Base-by-base conservation (phyloP, 2,329 filamentous ascomycete species). In the Trichoderma sp. region DNA sequence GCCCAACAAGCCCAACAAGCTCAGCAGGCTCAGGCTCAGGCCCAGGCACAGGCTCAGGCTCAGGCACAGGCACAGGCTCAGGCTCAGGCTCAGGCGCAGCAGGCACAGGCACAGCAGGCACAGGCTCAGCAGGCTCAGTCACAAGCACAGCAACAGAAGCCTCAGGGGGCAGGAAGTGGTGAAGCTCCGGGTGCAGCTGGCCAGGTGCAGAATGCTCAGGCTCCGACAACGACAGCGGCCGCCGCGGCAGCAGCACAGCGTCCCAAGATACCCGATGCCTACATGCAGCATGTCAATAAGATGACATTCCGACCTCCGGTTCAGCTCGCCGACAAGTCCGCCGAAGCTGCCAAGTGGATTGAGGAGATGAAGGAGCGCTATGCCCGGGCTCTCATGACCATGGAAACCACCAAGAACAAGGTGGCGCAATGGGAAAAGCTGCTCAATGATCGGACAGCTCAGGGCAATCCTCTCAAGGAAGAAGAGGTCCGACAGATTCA, bases 301-400 rank as follows among this genome's bases (percentile, higher is more conserved):
- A 80, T 85, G 69, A 77, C 76, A 2, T 85, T 82, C 68, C 74
- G 77, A 15, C 73, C 80, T 1, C 82, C 82, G 0, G 69, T 77
- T 1, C 73, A 76, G n/a, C 61, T 83, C 0, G 71, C 74, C 0
- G 78, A 81, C 17, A 81, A 80, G 66, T 71, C 74, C 17, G 75
- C 77, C 0, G 78, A 82, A n/a, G 76, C 78, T 5, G 76, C 77
- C 1, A 82, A 83, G 67, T 85, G 82, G 81, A 71, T 81, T 2
- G 75, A 79, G 7, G 80, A 84, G 1, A 75, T 80, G 39, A 83
- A 80, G 69, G 74, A 77, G 0, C 78, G 78, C 62, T 85, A 86
- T 65, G 75, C 77, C 0, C 75, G 80, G 45, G 83, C 81, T 0
- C 72, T 87, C 6, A 74, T 80, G 68, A 77, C 79, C 2, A 85